These are phyloP conservation scores for Kluyveromyces wickerhamii DNA, from an alignment of 805 yeast species.

Conservation along the genomic window DNA sequence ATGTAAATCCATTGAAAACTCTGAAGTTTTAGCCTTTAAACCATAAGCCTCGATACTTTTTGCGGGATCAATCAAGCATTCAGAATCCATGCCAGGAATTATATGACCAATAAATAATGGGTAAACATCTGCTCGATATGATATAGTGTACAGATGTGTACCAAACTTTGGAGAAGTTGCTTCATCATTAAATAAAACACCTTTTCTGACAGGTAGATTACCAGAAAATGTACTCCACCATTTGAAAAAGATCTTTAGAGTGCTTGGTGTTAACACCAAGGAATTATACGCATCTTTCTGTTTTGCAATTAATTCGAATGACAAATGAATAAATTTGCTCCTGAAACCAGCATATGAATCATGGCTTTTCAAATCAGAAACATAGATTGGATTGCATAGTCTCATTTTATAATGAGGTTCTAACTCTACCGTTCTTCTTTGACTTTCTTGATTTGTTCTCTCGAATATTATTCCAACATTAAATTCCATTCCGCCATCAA, in stretches of 20 bases:
- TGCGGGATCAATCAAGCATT: slow-evolving; percentile 10
- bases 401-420: slow-evolving; percentile 55
- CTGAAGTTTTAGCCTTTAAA: slow-evolving; percentile 50
- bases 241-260: slow-evolving; percentile 55
- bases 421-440: slow-evolving; percentile 37
- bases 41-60: slow-evolving; percentile 51
- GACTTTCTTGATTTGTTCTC: slow-evolving; percentile 30
- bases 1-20: slow-evolving; percentile 57
- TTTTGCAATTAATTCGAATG: slow-evolving; percentile 46
- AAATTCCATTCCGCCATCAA: slow-evolving; percentile 55
- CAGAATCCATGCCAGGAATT: slow-evolving; percentile 40
- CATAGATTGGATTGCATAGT: slow-evolving; percentile 47
- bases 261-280: slow-evolving; percentile 66
- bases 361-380: slow-evolving; percentile 42
- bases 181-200: slow-evolving; percentile 55
- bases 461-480: slow-evolving; percentile 53
- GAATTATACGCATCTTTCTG: slow-evolving; percentile 48
- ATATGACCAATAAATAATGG: slow-evolving; percentile 73
- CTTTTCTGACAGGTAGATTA: slow-evolving; percentile 71
- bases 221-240: slow-evolving; percentile 92
- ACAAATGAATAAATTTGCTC: slow-evolving; percentile 72
- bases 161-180: slow-evolving; percentile 62
- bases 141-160: slow-evolving; percentile 63
- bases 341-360: slow-evolving; percentile 80
- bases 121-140: slow-evolving; percentile 64